Conservation (phyloP, 2,329 filamentous ascomycete genomes). For the Aspergillus melleus region DNA sequence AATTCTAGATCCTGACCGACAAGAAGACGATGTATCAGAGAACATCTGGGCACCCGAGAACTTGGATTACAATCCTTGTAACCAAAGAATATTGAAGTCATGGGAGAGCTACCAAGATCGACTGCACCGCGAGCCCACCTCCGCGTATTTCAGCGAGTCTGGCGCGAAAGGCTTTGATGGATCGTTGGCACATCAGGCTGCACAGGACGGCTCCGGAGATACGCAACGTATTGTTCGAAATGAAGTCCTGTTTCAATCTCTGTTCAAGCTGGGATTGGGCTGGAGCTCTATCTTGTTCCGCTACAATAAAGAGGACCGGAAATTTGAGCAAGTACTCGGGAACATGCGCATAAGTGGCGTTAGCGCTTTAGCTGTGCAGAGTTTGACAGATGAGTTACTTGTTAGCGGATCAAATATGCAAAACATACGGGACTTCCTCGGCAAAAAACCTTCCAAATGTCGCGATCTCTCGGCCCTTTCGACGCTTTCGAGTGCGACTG, state of each 20-base stretch:
- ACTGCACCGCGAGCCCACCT: slow-evolving; percentile 31
- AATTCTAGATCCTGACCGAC: slow-evolving; percentile 21
- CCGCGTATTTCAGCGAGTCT: slow-evolving; percentile 47
- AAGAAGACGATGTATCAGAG: slow-evolving; percentile 21
- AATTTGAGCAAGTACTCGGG: slow-evolving; percentile 43
- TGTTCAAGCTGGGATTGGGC: slow-evolving; percentile 44
- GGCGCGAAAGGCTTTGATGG: slow-evolving; percentile 42
- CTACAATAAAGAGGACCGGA: slow-evolving; percentile 35
- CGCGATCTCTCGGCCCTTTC: slow-evolving; percentile 34
- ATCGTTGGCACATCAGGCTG: slow-evolving; percentile 30
- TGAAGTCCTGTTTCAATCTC: slow-evolving; percentile 40
- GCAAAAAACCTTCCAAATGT: slow-evolving; percentile 25
- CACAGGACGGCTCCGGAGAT: slow-evolving; percentile 20
- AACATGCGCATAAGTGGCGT: slow-evolving; percentile 52
- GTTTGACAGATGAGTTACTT: slow-evolving; percentile 31
- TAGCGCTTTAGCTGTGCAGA: slow-evolving; percentile 45
- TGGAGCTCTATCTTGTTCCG: slow-evolving; percentile 47
- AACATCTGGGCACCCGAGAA: slow-evolving; percentile 39
- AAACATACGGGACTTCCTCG: slow-evolving; percentile 36
- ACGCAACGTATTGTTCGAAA: slow-evolving; percentile 34
- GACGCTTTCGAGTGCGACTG: slow-evolving; percentile 35
- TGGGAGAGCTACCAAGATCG: slow-evolving; percentile 45
- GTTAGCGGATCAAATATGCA: slow-evolving; percentile 41
- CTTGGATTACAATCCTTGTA: slow-evolving; percentile 15
- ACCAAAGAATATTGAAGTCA: slow-evolving; percentile 29